Percentiles rank a stretch among this genome's conserved stretches.
Evolutionary conservation across 495 filamentous ascomycete genomes (phyloP).

Genomic region (Bombardia bombarda): DNA sequence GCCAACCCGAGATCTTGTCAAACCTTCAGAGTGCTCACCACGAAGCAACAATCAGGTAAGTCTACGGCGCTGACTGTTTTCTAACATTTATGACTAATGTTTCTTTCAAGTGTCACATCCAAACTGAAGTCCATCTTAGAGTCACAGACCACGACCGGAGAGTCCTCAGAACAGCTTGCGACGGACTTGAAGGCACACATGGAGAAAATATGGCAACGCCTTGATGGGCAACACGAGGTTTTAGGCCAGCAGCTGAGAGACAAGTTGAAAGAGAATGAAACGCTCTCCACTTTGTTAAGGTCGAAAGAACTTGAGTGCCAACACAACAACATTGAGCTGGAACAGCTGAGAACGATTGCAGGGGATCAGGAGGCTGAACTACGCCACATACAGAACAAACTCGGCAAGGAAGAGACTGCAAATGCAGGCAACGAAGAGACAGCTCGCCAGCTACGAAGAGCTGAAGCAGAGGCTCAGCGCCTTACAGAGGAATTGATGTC

Average conservation of each 20-base stretch:
- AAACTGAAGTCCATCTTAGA: conserved; percentile 11
- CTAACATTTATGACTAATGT: not conserved
- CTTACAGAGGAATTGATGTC: conserved; percentile 8
- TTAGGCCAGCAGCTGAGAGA: conserved; percentile 10
- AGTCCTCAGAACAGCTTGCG: not conserved
- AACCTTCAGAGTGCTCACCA: not conserved
- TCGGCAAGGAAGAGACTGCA: conserved; percentile 4
- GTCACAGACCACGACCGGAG: not conserved
- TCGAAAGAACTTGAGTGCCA: conserved; percentile 10
- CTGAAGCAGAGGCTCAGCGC: not conserved
- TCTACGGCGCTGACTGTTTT: too few species aligned
- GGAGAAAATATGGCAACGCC: conserved; percentile 7
- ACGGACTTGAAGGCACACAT: conserved; percentile 8
- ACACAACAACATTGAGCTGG: conserved; percentile 5
- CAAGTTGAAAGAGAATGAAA: conserved; percentile 12
- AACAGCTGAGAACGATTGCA: not conserved
- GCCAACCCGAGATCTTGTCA: conserved; percentile 5
- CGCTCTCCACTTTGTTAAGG: conserved; percentile 9
- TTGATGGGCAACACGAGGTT: conserved; percentile 12
- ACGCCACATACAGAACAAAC: conserved; percentile 9
- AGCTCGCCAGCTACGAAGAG: not conserved
- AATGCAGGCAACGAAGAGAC: conserved; percentile 1
- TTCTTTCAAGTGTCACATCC: conserved; percentile 6
- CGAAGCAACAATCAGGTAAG: not conserved
- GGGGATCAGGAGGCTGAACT: conserved; percentile 8